A percentile compares a stretch with the other conserved stretches of the same genome.
Conservation (phyloP, 441 rosid species). For the Bruguiera hainesii region DNA sequence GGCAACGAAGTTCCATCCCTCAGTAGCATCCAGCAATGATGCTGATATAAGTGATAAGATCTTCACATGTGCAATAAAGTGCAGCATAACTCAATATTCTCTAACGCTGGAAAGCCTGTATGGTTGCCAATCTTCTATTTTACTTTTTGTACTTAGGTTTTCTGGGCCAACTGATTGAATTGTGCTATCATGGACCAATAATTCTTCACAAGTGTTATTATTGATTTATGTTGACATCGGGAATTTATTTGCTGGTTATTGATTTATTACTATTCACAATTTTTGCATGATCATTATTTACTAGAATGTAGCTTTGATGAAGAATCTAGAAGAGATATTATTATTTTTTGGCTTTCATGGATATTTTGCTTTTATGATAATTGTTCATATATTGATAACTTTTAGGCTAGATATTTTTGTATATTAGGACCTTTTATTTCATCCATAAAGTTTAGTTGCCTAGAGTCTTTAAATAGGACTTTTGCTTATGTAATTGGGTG, state of each 20-base stretch:
- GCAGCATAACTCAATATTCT: slow-evolving; percentile 50
- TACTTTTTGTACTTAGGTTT: neutral
- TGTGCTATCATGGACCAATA: neutral
- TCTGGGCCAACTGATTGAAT: neutral
- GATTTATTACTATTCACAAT: neutral
- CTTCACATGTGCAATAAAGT: slow-evolving; percentile 52
- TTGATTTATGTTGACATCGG: neutral
- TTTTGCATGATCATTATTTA: neutral
- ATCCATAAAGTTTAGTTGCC: too few relatives aligned
- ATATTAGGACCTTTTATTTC: too few relatives aligned
- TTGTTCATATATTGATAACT: too few relatives aligned
- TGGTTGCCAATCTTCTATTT: slow-evolving; percentile 21
- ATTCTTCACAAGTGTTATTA: neutral
- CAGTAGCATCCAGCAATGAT: slow-evolving; percentile 36
- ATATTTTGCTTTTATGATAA: too few relatives aligned
- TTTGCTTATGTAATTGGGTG: too few relatives aligned
- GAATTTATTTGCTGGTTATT: neutral
- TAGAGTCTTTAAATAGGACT: too few relatives aligned
- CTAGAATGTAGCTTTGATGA: slow-evolving; percentile 1
- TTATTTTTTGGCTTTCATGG: too few relatives aligned
- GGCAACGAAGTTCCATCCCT: slow-evolving; percentile 81
- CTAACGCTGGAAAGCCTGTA: slow-evolving; percentile 54
- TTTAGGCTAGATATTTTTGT: too few relatives aligned
- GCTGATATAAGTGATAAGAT: slow-evolving; percentile 43
- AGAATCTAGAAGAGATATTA: too few relatives aligned